Evolutionary conservation across 805 yeast genomes (phyloP).

Genomic region (Saccharomycopsis malanga): DNA sequence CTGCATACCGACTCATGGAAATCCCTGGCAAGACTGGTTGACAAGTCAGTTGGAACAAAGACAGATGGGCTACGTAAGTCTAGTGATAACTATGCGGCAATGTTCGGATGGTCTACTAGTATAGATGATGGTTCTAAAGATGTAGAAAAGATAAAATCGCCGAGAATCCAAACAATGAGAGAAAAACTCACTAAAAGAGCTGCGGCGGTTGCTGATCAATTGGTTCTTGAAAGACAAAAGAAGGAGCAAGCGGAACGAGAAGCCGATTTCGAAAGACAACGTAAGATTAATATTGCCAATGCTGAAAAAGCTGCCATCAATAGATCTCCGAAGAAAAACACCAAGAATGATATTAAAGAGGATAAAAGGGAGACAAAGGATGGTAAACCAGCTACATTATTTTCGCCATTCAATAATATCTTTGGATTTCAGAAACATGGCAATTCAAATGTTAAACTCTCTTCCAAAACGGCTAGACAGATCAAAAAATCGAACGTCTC

Average conservation of each 20-base stretch:
- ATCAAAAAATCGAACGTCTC: slow-evolving; percentile 15
- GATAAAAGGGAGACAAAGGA: too few relatives aligned
- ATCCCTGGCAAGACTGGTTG: too few relatives aligned
- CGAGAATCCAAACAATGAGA: background rate
- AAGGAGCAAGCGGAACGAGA: slow-evolving; percentile 9
- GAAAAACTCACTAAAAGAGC: slow-evolving; percentile 16
- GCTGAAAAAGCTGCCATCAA: background rate
- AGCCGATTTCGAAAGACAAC: slow-evolving; percentile 3
- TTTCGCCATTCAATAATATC: slow-evolving; percentile 15
- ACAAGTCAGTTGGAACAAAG: too few relatives aligned
- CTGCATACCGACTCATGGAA: background rate
- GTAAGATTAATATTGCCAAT: background rate
- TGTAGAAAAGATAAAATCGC: background rate
- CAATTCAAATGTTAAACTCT: background rate
- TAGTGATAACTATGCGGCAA: slow-evolving; percentile 10
- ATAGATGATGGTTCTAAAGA: background rate
- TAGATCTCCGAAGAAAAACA: background rate
- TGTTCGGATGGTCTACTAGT: slow-evolving; percentile 22
- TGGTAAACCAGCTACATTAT: too few relatives aligned
- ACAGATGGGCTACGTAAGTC: background rate
- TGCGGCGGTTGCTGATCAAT: slow-evolving; percentile 12
- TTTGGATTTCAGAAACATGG: slow-evolving; percentile 8
- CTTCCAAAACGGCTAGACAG: slow-evolving; percentile 7
- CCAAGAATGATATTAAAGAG: too few relatives aligned
- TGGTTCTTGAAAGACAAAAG: slow-evolving; percentile 3